These are phyloP conservation scores for Heterobasidion parviporum DNA, from an alignment of 1,284 basidiomycete genomes.

Conservation along the genomic window DNA sequence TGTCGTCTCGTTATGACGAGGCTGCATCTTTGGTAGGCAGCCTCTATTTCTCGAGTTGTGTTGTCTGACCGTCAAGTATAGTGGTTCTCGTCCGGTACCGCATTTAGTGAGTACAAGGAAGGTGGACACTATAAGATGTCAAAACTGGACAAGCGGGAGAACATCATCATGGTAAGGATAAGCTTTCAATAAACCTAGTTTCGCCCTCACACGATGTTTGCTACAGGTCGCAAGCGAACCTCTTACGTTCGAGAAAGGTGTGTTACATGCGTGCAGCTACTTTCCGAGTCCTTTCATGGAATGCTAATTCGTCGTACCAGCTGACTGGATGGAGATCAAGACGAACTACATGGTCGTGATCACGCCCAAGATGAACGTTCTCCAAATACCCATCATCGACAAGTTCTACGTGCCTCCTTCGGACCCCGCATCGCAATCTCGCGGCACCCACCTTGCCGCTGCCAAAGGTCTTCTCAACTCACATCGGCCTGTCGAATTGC, in stretches of 20 bases:
- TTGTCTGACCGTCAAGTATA: slow-evolving; percentile 19
- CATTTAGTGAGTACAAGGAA: slow-evolving; percentile 86
- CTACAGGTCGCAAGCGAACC: slow-evolving; percentile 81
- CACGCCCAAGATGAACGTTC: slow-evolving; percentile 88
- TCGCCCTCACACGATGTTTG: neutral
- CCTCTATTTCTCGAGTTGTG: neutral
- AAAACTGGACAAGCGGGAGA: slow-evolving; percentile 92
- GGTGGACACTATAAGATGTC: slow-evolving; percentile 92
- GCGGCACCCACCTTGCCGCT: slow-evolving; percentile 66
- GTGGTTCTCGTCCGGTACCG: slow-evolving; percentile 95
- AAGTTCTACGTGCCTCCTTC: slow-evolving; percentile 80
- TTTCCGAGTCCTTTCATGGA: slow-evolving; percentile 7
- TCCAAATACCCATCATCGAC: slow-evolving; percentile 92
- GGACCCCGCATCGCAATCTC: slow-evolving; percentile 54
- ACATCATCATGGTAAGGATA: slow-evolving; percentile 74
- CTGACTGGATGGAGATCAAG: slow-evolving; percentile 95
- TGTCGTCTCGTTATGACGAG: slow-evolving; percentile 86
- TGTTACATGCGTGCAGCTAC: slow-evolving; percentile 18
- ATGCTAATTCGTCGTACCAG: slow-evolving; percentile 27
- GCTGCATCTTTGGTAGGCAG: slow-evolving; percentile 74
- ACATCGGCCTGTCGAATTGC: slow-evolving; percentile 10
- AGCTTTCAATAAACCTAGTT: neutral
- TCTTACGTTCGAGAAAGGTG: slow-evolving; percentile 88
- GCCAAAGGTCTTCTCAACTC: slow-evolving; percentile 66
- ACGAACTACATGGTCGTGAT: slow-evolving; percentile 92